Percentiles rank a stretch among this genome's conserved stretches.
phyloP scores from a whole-genome alignment of 2,329 filamentous ascomycete genomes.

The Ophiosphaerella herpotricha region DNA sequence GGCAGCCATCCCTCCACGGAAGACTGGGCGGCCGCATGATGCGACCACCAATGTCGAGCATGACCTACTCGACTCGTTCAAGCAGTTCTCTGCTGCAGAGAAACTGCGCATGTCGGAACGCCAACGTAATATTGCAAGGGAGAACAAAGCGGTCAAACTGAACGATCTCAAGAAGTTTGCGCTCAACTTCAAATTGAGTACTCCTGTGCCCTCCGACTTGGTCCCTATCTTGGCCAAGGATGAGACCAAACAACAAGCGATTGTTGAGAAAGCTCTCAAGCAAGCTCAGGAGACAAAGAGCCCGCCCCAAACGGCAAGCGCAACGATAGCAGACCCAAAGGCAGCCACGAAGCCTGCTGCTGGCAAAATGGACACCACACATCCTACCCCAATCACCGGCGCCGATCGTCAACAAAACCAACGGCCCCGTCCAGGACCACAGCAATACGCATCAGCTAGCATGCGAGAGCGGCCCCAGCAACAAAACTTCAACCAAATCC shows the following conservation, averaged over 20 bases:
- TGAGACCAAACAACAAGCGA: slow-evolving; percentile 89
- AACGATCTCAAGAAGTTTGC: slow-evolving; percentile 97
- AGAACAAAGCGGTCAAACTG: slow-evolving; percentile 89
- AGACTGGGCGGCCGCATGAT: slow-evolving; percentile 53
- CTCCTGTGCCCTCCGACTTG: slow-evolving; percentile 86
- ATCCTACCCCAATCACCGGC: slow-evolving; percentile 33
- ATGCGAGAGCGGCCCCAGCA: slow-evolving; percentile 51
- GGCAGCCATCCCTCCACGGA: slow-evolving; percentile 37
- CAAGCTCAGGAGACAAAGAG: slow-evolving; percentile 65
- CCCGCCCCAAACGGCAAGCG: slow-evolving; percentile 49
- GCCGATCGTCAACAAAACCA: slow-evolving; percentile 54
- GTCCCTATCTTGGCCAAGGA: slow-evolving; percentile 97
- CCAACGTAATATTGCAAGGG: slow-evolving; percentile 57
- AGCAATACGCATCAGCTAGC: slow-evolving; percentile 51
- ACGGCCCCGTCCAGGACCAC: slow-evolving; percentile 48
- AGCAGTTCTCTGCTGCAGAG: slow-evolving; percentile 65
- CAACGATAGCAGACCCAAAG: slow-evolving; percentile 36
- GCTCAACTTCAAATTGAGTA: slow-evolving; percentile 89
- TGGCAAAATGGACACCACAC: slow-evolving; percentile 39
- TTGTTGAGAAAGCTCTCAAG: slow-evolving; percentile 83
- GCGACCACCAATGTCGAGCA: slow-evolving; percentile 65
- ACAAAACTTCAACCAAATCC: slow-evolving; percentile 47
- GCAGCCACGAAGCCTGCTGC: slow-evolving; percentile 39
- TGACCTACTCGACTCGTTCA: slow-evolving; percentile 66
- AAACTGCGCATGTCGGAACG: slow-evolving; percentile 65